Base-by-base conservation (phyloP, 2,329 filamentous ascomycete genomes). In the Periconia macrospinosa region DNA sequence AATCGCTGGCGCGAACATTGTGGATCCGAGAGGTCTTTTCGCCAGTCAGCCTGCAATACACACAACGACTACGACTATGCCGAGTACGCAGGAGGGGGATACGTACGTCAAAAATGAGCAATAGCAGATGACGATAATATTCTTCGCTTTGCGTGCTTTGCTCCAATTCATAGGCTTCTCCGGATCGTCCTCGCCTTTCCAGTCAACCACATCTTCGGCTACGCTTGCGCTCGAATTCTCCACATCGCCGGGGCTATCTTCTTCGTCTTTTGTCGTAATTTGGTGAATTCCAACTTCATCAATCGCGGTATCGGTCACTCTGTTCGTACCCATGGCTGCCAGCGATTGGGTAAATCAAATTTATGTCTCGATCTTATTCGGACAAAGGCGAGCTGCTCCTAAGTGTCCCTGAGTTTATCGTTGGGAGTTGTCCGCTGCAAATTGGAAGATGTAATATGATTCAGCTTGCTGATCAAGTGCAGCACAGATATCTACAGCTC, bases 151-250 rank as follows among this genome's bases (percentile, higher is more conserved):
- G 42, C 55, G 61, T 37, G 18, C 30, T 9, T 40, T 37, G 2
- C 56, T 43, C 62, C 68, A 72, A 47, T 72, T 71, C 53, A 65
- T 49, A 7, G 69, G 69, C 41, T 71, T 70, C 14, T 57, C 54
- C 15, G 64, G 59, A 52, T 71, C 60, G 30, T 59, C 47, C 8
- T 53, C 47, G 17, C 54, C 50, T 11, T 55, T 47, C 60, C 60
- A 62, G 41, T 59, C 56, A 17, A 62, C 56, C 6, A 59, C 41
- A 45, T 55, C 43, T 27, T 27, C 23, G 23, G 23, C 8, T 8
- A 8, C 8, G 23, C 23, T 8, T 27, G 23, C 8, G 8, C 18
- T 23, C 6, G 6, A 23, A 15, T 2, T 27, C 2, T 13, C 27
- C 42, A 14, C n/a, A 44, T 44, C 19, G 19, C 17, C 23, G 23